Evolutionary conservation across 176 grass and related monocot species (phyloP), one percentile per base, ranked within the genome.

Genomic region (Musa acuminata): DNA sequence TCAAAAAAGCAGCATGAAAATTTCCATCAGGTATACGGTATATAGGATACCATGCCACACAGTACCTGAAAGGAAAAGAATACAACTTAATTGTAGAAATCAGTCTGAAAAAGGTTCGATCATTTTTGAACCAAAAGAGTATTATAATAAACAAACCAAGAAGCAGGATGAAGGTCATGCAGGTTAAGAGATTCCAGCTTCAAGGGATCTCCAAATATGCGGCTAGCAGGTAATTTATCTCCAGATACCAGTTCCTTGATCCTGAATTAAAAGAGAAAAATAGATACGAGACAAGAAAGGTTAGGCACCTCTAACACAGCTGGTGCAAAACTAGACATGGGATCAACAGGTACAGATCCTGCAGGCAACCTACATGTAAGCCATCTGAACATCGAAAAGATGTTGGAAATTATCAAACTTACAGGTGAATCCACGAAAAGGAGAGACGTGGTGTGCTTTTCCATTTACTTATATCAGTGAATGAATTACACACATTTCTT

Each of bases 31-130:
- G 92, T 87, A 96, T 85, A 13, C 85, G 78, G 60, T 87, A 96
- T 89, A 89, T 85, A 67, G 92, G 92, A 87, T 96, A 96, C 92
- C 92, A 96, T 58, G 92, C 92, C n/a, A 96, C 87, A 64, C 69
- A 92, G 83, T 81, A 96, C 92, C 92, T 96, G 82, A 84, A 84
- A 87, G 78, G 75, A 26, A 67, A 78, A 76, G 17, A 81, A 51
- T 62, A 26, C 24, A 35, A 60, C 8, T 7, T 21, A 8, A 60
- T 20, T n/a, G 14, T 60, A n/a, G 21, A 60, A 60, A 19, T 60
- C 55, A 60, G n/a, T n/a, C 1, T 2, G n/a, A 19, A 60, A 21
- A 60, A 21, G 57, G 57, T 17, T 60, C 57, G n/a, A 21, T 14
- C n/a, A 60, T 3, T n/a, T 35, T n/a, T 60, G 57, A 16, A 16